phyloP scores from a whole-genome alignment of 1,139 yeast genomes.

The Blastobotrys buckinghamii region DNA sequence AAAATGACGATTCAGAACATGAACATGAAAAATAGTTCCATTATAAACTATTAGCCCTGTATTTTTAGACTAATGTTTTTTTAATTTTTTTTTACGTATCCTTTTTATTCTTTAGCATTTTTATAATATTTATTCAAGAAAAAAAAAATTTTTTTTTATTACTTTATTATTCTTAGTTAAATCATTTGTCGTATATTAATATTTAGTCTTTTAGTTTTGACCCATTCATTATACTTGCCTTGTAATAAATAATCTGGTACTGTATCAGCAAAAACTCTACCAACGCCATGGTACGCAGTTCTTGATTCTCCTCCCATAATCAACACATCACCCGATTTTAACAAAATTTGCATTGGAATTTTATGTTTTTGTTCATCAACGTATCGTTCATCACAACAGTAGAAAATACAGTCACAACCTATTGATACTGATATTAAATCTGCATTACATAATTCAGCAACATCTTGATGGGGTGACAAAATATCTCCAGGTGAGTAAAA shows the following conservation, averaged over 20 bases:
- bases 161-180: neutral
- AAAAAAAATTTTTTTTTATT: neutral
- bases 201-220: slow-evolving; percentile 35
- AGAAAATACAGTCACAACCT: slow-evolving; percentile 38
- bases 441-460: slow-evolving; percentile 36
- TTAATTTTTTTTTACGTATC: neutral
- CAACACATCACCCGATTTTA: slow-evolving; percentile 37
- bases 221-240: slow-evolving; percentile 29
- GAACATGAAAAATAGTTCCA: neutral
- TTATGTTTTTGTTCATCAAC: slow-evolving; percentile 2
- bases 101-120: neutral
- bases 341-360: slow-evolving; percentile 31
- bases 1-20: neutral
- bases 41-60: too few relatives aligned
- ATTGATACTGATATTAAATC: slow-evolving; percentile 36
- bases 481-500: slow-evolving; percentile 41
- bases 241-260: slow-evolving; percentile 29
- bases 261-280: slow-evolving; percentile 33
- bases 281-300: slow-evolving; percentile 40
- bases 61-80: neutral
- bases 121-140: neutral
- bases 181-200: slow-evolving; percentile 39
- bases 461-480: slow-evolving; percentile 41
- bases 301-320: slow-evolving; percentile 40
- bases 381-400: slow-evolving; percentile 26